Evolutionary conservation across 345 rosid genomes (phyloP).

Genomic region (Citrus glauca): DNA sequence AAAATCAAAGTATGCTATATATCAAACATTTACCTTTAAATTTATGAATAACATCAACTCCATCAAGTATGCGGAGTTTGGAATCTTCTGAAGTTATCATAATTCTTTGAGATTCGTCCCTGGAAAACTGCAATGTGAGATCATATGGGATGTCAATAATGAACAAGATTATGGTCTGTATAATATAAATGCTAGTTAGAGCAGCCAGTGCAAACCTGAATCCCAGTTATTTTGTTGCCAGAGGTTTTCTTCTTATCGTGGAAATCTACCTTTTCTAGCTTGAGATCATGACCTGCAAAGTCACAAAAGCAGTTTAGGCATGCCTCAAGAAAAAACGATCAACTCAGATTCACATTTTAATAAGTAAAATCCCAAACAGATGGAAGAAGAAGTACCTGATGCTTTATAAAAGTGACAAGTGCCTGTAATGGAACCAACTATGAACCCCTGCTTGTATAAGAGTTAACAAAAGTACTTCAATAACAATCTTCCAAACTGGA

Average conservation of each 20-base stretch:
- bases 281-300: constrained; percentile 39
- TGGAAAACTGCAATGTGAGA: constrained; percentile 49
- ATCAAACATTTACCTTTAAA: constrained; percentile 50
- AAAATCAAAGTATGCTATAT: neutral
- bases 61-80: constrained; percentile 60
- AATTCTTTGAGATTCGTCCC: constrained; percentile 42
- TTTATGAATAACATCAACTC: constrained; percentile 48
- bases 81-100: constrained; percentile 82
- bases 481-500: neutral
- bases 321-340: neutral
- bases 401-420: constrained; percentile 63
- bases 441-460: constrained; percentile 55
- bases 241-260: constrained; percentile 41
- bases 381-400: constrained; percentile 34
- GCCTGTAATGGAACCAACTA: constrained; percentile 67
- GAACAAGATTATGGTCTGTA: neutral
- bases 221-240: constrained; percentile 64
- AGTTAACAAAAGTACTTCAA: neutral
- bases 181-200: neutral
- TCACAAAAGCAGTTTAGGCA: neutral
- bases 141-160: constrained; percentile 7
- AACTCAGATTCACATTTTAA: neutral
- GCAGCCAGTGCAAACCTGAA: constrained; percentile 43
- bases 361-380: neutral
- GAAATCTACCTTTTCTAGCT: constrained; percentile 43